Base-by-base conservation (phyloP, 345 rosid genomes). In the Crucihimalaya himalaica region DNA sequence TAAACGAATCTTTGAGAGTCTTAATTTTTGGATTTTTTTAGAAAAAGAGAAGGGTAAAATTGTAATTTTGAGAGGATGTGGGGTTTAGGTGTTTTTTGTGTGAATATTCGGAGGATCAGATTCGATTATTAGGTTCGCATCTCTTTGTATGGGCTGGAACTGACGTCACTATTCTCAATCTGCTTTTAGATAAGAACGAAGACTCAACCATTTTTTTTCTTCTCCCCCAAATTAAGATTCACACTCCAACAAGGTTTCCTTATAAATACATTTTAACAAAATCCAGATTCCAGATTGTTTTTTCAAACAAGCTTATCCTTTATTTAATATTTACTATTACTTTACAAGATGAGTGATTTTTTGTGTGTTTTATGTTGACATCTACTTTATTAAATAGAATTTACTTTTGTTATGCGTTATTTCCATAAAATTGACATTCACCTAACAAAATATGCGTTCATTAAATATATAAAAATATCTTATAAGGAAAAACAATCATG, bases 91-190 rank as follows among this genome's bases (percentile, higher is more conserved):
- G 53, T 66, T 39, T 65, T 50, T 50, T 48, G 64, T 66, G 81
- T 66, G 81, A 72, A 66, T 72, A 72, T 78, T 78, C 78, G 81
- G 13, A 52, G 74, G 70, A 72, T 67, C 69, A 72, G 81, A 78
- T 78, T 78, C 81, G 78, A 27, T 52, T 59, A 7, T 29, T 42
- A 27, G n/a, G 56, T 52, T 43, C 52, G 60, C 56, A 77, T 56
- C 50, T 56, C 50, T 55, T 6, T 69, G n/a, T 63, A 20, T 50
- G 47, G 56, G 77, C 58, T 78, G 63, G 77, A 72, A 21, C 29
- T 65, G 72, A 78, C 72, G 77, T 72, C 81, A 72, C 63, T 57
- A 16, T 66, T 71, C 40, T 61, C 45, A 28, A 50, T 69, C 69
- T 34, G 6, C 8, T 13, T 68, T 20, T 4, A 43, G 81, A 78